Percentiles rank a stretch among this genome's conserved stretches.
phyloP scores from a whole-genome alignment of 2,329 filamentous ascomycete genomes.

The Dryadomyces sulphureus region DNA sequence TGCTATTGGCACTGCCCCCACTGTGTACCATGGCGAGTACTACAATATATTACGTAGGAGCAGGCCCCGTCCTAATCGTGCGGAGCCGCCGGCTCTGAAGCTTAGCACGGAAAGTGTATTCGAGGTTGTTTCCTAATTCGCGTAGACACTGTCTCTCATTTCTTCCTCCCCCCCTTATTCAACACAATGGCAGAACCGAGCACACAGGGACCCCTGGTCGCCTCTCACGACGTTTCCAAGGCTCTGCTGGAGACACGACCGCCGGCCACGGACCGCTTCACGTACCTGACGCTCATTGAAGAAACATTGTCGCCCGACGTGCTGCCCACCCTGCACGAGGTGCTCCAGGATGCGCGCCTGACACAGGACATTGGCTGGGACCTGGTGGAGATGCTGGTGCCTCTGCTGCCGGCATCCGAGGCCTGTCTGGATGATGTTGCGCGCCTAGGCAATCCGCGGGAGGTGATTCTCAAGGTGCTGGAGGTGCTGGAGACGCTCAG shows the following conservation, averaged over 20 bases:
- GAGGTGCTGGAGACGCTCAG: constrained; percentile 51
- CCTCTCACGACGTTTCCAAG: constrained; percentile 18
- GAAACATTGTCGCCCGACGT: constrained; percentile 54
- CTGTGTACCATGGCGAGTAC: not conserved
- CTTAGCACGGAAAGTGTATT: not conserved
- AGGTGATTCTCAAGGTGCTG: constrained; percentile 68
- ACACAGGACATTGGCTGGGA: constrained; percentile 76
- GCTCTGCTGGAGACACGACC: constrained; percentile 34
- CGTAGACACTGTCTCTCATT: not conserved
- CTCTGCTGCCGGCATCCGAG: constrained; percentile 52
- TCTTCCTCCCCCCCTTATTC: not conserved
- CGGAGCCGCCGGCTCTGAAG: not conserved
- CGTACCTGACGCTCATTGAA: constrained; percentile 66
- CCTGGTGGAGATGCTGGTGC: constrained; percentile 58
- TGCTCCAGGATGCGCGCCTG: constrained; percentile 43
- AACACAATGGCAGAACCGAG: not conserved
- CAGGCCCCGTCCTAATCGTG: too few relatives aligned
- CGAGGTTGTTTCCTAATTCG: not conserved
- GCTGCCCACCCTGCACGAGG: constrained; percentile 51
- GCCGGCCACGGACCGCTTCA: constrained; percentile 49
- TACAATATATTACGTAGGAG: too few relatives aligned
- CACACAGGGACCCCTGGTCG: not conserved
- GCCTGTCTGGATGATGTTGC: constrained; percentile 60
- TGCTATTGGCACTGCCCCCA: not conserved
- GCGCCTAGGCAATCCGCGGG: constrained; percentile 62